Percentiles rank a stretch among this genome's conserved stretches.
These are phyloP conservation scores for Trapa incisa DNA, from an alignment of 345 rosid species.

Conservation along the genomic window DNA sequence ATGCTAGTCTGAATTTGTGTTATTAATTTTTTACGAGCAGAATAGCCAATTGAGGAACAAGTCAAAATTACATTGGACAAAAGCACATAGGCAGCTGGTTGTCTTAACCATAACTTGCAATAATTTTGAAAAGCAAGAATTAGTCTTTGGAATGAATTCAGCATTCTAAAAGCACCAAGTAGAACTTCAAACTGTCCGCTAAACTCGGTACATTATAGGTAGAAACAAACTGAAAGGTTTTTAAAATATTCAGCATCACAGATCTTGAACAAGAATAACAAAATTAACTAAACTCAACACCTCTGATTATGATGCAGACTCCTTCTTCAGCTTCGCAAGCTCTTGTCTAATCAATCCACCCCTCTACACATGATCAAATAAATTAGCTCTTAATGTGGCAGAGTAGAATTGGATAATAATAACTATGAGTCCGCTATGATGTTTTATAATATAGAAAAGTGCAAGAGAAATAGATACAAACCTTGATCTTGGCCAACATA, in stretches of 20 bases:
- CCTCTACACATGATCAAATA: constrained; percentile 26
- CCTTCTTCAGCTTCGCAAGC: constrained; percentile 45
- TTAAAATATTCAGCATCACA: neutral
- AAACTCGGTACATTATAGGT: neutral
- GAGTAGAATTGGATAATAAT: neutral
- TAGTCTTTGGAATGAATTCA: neutral
- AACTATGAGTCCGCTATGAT: no score
- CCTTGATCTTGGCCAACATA: constrained; percentile 92
- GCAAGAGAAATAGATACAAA: constrained; percentile 11
- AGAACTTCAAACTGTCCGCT: neutral
- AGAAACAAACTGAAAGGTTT: neutral
- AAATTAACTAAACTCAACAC: neutral
- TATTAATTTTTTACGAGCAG: no score
- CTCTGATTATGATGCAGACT: constrained; percentile 23
- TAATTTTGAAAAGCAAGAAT: neutral
- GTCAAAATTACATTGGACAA: no score
- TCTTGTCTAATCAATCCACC: constrained; percentile 57
- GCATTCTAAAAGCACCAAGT: neutral
- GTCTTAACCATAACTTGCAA: neutral
- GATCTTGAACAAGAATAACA: neutral
- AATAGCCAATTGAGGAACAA: no score
- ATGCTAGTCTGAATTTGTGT: no score
- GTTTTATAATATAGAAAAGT: neutral
- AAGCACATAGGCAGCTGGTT: neutral
- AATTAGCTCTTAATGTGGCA: neutral